phyloP scores from a whole-genome alignment of 2,329 filamentous ascomycete genomes.

The Metarhizium guizhouense region DNA sequence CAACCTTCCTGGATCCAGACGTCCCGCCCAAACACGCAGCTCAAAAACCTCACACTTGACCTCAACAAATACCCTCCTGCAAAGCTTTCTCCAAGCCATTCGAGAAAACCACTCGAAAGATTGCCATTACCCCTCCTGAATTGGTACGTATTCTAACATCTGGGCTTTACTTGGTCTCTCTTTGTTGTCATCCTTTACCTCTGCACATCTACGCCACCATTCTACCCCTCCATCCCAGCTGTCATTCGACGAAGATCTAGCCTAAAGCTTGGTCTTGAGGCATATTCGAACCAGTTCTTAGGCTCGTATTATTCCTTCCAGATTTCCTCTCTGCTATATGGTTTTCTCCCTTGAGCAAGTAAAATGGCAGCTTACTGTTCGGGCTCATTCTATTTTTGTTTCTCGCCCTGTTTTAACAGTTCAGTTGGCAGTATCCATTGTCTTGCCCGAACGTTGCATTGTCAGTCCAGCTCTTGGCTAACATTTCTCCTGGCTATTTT shows the following conservation, averaged over 20 bases:
- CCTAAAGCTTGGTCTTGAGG: conserved; percentile 11
- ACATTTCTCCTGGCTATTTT: background rate
- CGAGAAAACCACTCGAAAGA: background rate
- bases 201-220: background rate
- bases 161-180: background rate
- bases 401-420: background rate
- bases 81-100: background rate
- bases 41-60: conserved; percentile 1
- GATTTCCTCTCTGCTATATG: background rate
- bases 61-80: conserved; percentile 5
- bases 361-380: too few relatives aligned
- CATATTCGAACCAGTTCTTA: background rate
- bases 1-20: background rate
- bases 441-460: conserved; percentile 2
- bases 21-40: conserved; percentile 4
- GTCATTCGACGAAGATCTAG: background rate
- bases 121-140: background rate
- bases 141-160: background rate
- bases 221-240: background rate
- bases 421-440: conserved; percentile 6
- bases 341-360: too few relatives aligned
- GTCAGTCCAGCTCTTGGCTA: background rate
- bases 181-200: background rate
- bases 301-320: background rate
- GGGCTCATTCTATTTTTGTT: background rate